Conservation (phyloP, 805 yeast species). For the Candida oleophila region DNA sequence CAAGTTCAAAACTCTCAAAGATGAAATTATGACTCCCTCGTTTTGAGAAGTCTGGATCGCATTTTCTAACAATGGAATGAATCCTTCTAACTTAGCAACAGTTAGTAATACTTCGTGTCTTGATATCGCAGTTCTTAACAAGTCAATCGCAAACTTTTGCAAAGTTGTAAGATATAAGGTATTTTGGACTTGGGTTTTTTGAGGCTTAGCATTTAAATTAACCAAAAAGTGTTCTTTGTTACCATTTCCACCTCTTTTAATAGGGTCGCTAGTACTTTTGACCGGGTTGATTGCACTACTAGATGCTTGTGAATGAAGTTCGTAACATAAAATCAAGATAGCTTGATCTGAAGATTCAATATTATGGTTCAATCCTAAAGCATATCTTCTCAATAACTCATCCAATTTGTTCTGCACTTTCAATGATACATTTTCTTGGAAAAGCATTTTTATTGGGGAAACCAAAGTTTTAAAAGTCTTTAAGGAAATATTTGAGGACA, state of each 20-base stretch:
- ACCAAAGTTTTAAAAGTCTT: slow-evolving; percentile 56
- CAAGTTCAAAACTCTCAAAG: slow-evolving; percentile 61
- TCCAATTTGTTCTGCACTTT: slow-evolving; percentile 74
- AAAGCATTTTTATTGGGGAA: slow-evolving; percentile 62
- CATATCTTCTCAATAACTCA: slow-evolving; percentile 72
- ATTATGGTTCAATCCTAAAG: slow-evolving; percentile 79
- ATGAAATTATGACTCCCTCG: slow-evolving; percentile 73
- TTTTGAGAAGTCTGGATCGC: slow-evolving; percentile 58
- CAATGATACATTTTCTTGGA: slow-evolving; percentile 62
- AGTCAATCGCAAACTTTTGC: slow-evolving; percentile 74
- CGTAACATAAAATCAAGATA: slow-evolving; percentile 69
- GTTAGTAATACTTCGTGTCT: slow-evolving; percentile 58
- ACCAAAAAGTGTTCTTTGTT: slow-evolving; percentile 64
- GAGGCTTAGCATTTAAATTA: slow-evolving; percentile 61
- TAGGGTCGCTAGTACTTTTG: neutral
- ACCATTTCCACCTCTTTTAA: slow-evolving; percentile 11
- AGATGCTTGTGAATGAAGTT: slow-evolving; percentile 58
- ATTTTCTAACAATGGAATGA: slow-evolving; percentile 67
- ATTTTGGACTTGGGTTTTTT: slow-evolving; percentile 52
- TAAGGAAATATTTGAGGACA: slow-evolving; percentile 64
- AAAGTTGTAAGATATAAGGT: slow-evolving; percentile 58
- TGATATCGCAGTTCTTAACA: slow-evolving; percentile 68
- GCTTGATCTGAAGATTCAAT: slow-evolving; percentile 54
- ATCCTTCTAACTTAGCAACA: slow-evolving; percentile 62
- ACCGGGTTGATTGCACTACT: slow-evolving; percentile 13